These are phyloP conservation scores for Colletotrichum lini DNA, from an alignment of 2,329 filamentous ascomycete species.

Conservation along the genomic window DNA sequence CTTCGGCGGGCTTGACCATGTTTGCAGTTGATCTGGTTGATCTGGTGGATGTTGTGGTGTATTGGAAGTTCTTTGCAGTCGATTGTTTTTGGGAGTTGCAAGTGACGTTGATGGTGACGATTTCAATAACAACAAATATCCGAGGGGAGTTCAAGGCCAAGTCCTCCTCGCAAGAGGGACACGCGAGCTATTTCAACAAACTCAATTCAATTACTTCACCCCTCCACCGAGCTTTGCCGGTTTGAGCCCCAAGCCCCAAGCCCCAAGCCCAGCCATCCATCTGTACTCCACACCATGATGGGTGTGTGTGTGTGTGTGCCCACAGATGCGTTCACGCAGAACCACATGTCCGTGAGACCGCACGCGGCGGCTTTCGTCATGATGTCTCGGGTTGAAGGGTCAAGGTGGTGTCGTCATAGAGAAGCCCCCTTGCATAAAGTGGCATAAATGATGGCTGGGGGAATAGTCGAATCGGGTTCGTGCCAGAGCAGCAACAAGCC, in stretches of 20 bases:
- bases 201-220: conserved; percentile 23
- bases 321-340: conserved; percentile 35
- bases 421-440: conserved; percentile 43
- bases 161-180: not conserved
- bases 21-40: conserved; percentile 1
- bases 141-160: too few species aligned
- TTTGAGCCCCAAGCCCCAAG: conserved; percentile 7
- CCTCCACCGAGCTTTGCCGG: not conserved
- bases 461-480: too few species aligned
- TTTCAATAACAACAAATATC: not conserved
- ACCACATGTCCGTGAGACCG: conserved; percentile 7
- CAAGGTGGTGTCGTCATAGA: conserved; percentile 44
- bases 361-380: conserved; percentile 38
- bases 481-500: too few species aligned
- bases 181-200: conserved; percentile 39
- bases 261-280: not conserved
- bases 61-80: too few species aligned
- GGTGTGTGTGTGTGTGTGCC: not conserved
- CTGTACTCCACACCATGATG: conserved; percentile 5
- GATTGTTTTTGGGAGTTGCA: not conserved
- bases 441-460: conserved; percentile 26
- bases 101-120: not conserved
- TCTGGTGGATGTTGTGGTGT: too few species aligned
- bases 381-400: conserved; percentile 34
- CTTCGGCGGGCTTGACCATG: conserved; percentile 47